phyloP scores from a whole-genome alignment of 2,329 filamentous ascomycete genomes.

The Trichoderma cornu-damae region DNA sequence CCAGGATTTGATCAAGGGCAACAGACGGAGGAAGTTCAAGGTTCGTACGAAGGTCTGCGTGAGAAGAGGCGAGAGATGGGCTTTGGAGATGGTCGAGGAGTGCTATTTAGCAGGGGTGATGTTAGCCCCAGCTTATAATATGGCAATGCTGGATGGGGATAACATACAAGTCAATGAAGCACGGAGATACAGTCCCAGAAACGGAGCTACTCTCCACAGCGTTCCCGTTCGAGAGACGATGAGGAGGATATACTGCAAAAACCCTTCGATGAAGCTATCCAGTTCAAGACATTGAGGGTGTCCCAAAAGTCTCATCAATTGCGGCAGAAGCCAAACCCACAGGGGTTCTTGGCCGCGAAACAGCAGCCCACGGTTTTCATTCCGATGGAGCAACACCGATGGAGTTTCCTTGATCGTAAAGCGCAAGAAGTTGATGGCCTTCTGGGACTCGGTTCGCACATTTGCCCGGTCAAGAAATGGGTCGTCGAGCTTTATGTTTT shows the following conservation, averaged over 20 bases:
- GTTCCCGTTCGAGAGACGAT: slow-evolving; percentile 39
- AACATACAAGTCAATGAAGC: slow-evolving; percentile 43
- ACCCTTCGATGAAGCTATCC: slow-evolving; percentile 46
- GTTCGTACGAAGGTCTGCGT: slow-evolving; percentile 26
- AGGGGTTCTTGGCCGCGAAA: slow-evolving; percentile 56
- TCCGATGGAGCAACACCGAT: slow-evolving; percentile 52
- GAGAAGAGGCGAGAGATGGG: slow-evolving; percentile 26
- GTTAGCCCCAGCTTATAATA: neutral
- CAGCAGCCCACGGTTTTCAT: slow-evolving; percentile 39
- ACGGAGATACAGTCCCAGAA: slow-evolving; percentile 46
- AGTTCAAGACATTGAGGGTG: slow-evolving; percentile 45
- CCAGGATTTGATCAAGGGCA: slow-evolving; percentile 36
- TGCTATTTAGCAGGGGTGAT: slow-evolving; percentile 22
- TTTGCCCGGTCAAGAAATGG: slow-evolving; percentile 57
- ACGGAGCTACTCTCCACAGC: slow-evolving; percentile 45
- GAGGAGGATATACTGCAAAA: slow-evolving; percentile 47
- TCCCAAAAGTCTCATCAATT: slow-evolving; percentile 53
- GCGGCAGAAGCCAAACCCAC: slow-evolving; percentile 61
- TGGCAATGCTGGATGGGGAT: neutral
- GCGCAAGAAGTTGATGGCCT: slow-evolving; percentile 72
- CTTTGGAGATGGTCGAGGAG: slow-evolving; percentile 35
- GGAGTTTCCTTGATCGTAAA: slow-evolving; percentile 72
- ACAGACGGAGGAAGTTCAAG: slow-evolving; percentile 38
- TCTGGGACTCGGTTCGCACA: slow-evolving; percentile 55
- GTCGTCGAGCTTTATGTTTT: slow-evolving; percentile 62